Conservation (phyloP, 2,329 filamentous ascomycete species). For the Ceratocystis colombiana region DNA sequence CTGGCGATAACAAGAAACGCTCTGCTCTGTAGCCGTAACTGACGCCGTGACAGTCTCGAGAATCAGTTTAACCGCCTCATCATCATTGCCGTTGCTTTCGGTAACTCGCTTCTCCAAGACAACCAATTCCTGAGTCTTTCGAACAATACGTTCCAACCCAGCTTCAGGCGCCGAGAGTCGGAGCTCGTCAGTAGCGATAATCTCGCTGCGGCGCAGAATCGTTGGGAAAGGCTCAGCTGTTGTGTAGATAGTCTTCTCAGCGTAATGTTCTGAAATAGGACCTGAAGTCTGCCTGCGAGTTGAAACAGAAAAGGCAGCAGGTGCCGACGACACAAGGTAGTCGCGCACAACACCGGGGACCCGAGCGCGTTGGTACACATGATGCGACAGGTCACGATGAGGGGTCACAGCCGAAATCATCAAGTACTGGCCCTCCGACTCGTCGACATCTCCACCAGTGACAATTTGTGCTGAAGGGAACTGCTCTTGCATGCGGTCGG, state of each 20-base stretch:
- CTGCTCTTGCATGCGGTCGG: conserved; percentile 83
- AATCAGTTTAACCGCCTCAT: conserved; percentile 56
- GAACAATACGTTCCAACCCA: conserved; percentile 79
- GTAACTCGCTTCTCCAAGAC: conserved; percentile 62
- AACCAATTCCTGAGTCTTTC: conserved; percentile 80
- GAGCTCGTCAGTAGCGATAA: conserved; percentile 57
- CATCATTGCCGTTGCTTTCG: conserved; percentile 50
- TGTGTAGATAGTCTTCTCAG: conserved; percentile 75
- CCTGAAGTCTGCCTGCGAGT: conserved; percentile 60
- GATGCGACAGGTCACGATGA: conserved; percentile 71
- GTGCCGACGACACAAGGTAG: conserved; percentile 67
- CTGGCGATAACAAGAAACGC: conserved; percentile 65
- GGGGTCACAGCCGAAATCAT: conserved; percentile 71
- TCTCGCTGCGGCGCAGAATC: conserved; percentile 77
- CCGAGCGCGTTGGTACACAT: conserved; percentile 78
- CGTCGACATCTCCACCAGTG: conserved; percentile 56
- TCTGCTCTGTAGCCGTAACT: conserved; percentile 65
- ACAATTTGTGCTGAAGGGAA: conserved; percentile 79
- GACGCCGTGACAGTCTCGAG: conserved; percentile 68
- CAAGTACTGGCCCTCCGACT: conserved; percentile 83
- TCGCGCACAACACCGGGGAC: conserved; percentile 77
- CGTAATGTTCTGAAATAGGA: conserved; percentile 60
- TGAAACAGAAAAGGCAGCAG: conserved; percentile 68
- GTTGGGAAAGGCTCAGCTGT: conserved; percentile 84
- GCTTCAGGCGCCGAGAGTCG: conserved; percentile 67